Percentiles rank a stretch among this genome's conserved stretches.
Evolutionary conservation across 108 stramenopile genomes (phyloP).

Genomic region (Nitzschia putrida): DNA sequence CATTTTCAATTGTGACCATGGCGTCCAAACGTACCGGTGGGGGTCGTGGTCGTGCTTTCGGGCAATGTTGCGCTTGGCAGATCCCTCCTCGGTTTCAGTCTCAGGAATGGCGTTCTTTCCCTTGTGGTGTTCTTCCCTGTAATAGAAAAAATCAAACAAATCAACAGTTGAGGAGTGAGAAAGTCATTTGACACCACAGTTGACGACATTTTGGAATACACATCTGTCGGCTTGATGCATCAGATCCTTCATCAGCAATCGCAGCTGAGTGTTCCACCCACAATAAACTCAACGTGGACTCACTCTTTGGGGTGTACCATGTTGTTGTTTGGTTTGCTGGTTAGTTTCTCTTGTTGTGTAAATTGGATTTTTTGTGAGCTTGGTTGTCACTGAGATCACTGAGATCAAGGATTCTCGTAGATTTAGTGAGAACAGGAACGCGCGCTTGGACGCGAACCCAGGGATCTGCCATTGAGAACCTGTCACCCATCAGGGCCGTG

Average conservation of each 20-base stretch:
- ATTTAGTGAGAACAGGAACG: background rate
- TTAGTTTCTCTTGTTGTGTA: background rate
- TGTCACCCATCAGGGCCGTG: no score
- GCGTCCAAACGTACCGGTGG: constrained; percentile 25
- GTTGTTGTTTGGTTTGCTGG: constrained; percentile 5
- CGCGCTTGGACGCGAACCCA: background rate
- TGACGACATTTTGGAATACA: no score
- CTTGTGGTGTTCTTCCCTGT: constrained; percentile 51
- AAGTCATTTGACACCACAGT: no score
- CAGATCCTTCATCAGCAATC: background rate
- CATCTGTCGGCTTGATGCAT: background rate
- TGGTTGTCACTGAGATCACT: background rate
- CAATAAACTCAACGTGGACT: background rate
- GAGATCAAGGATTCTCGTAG: background rate
- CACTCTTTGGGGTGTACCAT: constrained; percentile 31
- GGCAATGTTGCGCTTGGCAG: constrained; percentile 68
- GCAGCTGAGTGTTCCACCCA: background rate
- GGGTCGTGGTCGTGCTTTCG: constrained; percentile 76
- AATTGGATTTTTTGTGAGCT: constrained; percentile 7
- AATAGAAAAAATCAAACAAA: background rate
- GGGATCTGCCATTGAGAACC: background rate
- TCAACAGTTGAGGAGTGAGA: background rate
- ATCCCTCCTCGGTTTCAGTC: constrained; percentile 69
- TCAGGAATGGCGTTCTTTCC: constrained; percentile 59
- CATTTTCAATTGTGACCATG: no score